phyloP scores from a whole-genome alignment of 345 rosid species.

The Gossypium thurberi region DNA sequence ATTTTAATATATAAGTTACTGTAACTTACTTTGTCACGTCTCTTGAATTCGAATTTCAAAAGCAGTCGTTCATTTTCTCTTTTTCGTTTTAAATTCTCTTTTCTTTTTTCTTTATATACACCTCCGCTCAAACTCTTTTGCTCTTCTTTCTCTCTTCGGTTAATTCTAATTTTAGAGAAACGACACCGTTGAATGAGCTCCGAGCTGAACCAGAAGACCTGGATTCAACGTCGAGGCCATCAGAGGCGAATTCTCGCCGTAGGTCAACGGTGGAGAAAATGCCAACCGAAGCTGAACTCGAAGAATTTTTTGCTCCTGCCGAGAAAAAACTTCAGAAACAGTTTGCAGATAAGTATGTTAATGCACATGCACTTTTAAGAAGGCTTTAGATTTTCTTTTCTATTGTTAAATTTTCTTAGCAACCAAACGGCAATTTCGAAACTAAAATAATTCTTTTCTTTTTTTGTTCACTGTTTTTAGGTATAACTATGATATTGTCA shows the following conservation, averaged over 20 bases:
- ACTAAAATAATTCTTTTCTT: neutral
- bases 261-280: conserved; percentile 30
- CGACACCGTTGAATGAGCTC: conserved; percentile 29
- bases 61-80: conserved; percentile 10
- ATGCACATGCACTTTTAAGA: conserved; percentile 6
- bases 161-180: conserved; percentile 25
- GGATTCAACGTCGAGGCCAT: conserved; percentile 26
- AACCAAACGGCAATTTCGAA: conserved; percentile 1
- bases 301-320: conserved; percentile 55
- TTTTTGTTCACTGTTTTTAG: conserved; percentile 15
- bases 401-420: neutral
- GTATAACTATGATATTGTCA: conserved; percentile 56
- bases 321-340: conserved; percentile 43
- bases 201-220: conserved; percentile 28
- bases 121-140: neutral
- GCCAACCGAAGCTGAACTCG: conserved; percentile 49
- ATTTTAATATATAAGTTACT: neutral
- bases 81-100: neutral
- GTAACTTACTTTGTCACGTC: neutral
- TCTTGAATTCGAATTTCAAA: conserved; percentile 27
- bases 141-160: neutral
- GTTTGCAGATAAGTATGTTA: conserved; percentile 45
- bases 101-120: neutral
- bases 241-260: conserved; percentile 34
- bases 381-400: neutral